phyloP scores from a whole-genome alignment of 75 land plant genomes.

The Selaginella moellendorffii region DNA sequence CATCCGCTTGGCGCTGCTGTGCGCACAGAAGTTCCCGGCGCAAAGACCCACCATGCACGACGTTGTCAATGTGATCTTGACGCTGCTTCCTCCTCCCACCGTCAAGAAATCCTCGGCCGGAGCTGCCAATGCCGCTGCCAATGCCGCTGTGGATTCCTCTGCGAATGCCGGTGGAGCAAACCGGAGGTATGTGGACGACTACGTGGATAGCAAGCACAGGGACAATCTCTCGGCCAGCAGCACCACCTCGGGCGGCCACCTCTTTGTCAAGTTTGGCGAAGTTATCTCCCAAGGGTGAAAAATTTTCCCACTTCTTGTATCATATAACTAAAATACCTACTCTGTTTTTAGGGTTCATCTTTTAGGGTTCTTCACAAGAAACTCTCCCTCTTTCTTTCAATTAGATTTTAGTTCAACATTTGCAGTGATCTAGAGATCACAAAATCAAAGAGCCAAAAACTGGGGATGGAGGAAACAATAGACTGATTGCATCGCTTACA shows the following conservation, averaged over 20 bases:
- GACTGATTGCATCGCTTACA: constrained; percentile 1
- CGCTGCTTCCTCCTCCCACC: neutral
- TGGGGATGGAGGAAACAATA: no score
- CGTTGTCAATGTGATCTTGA: neutral
- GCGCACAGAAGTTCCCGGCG: neutral
- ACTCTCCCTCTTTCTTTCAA: no score
- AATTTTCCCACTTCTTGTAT: no score
- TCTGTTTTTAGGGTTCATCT: no score
- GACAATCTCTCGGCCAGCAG: constrained; percentile 38
- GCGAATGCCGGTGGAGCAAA: no score
- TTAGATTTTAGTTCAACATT: no score
- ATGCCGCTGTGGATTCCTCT: no score
- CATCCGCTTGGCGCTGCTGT: neutral
- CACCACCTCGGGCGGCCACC: constrained; percentile 65
- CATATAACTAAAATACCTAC: no score
- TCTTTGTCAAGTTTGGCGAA: constrained; percentile 73
- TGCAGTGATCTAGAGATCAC: no score
- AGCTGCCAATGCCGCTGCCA: neutral
- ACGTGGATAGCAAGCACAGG: constrained; percentile 40
- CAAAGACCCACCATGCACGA: constrained; percentile 1
- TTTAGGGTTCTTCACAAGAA: no score
- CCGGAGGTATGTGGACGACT: constrained; percentile 45
- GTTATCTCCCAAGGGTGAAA: constrained; percentile 48
- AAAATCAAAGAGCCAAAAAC: no score
- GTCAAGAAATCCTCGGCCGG: neutral